Conservation (phyloP, 805 yeast genomes). For the Nakazawaea molendinolei region DNA sequence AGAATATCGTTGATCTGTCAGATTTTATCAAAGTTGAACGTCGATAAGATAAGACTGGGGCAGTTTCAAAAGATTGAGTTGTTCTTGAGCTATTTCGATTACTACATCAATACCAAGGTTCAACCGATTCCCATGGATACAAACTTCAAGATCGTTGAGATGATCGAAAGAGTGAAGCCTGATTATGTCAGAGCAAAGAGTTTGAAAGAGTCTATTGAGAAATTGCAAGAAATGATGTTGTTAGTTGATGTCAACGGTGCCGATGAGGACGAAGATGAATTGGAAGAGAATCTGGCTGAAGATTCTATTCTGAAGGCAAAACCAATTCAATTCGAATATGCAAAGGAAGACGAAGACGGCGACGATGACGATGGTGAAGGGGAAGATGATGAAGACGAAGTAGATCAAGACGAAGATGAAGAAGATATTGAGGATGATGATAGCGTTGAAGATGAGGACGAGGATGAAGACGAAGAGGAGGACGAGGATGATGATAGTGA, state of each 20-base stretch:
- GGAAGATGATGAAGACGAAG: conserved; percentile 13
- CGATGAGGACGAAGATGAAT: conserved; percentile 18
- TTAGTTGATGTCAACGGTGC: conserved; percentile 9
- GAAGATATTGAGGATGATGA: conserved; percentile 9
- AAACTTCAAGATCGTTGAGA: conserved; percentile 42
- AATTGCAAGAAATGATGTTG: conserved; percentile 11
- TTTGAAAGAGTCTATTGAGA: conserved; percentile 36
- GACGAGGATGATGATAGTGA: conserved; percentile 15
- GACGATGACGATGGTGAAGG: conserved; percentile 10
- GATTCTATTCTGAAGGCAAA: conserved; percentile 18
- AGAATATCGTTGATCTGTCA: conserved; percentile 52
- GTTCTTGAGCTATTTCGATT: conserved; percentile 61
- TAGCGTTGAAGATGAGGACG: conserved; percentile 25
- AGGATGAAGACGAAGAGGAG: conserved; percentile 23
- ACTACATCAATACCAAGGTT: conserved; percentile 55
- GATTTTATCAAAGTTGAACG: conserved; percentile 28
- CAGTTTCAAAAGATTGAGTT: conserved; percentile 22
- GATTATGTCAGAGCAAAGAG: conserved; percentile 29
- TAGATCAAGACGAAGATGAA: conserved; percentile 2
- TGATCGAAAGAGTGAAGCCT: conserved; percentile 28
- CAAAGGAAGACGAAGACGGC: conserved; percentile 4
- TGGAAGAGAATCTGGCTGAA: too few relatives aligned
- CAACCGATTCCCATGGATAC: conserved; percentile 60
- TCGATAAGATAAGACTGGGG: conserved; percentile 12
- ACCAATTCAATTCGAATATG: conserved; percentile 14